These are phyloP conservation scores for Populus nigra DNA, from an alignment of 345 rosid species.

Conservation along the genomic window DNA sequence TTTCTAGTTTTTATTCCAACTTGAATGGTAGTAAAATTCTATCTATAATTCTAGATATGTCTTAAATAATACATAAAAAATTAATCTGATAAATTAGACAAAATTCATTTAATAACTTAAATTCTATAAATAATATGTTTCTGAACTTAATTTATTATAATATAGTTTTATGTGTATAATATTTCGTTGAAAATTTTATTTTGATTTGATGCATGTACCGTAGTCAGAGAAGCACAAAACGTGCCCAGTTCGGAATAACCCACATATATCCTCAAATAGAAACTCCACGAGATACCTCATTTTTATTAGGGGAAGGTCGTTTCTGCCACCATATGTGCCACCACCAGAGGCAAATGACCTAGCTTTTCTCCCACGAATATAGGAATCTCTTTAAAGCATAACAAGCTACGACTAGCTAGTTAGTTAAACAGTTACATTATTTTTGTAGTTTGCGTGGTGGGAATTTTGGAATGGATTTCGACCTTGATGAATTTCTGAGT, in stretches of 20 bases:
- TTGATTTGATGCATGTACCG: not conserved
- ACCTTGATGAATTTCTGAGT: not conserved
- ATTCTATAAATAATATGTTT: too few species aligned
- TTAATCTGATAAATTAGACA: accelerated
- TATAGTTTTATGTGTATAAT: too few species aligned
- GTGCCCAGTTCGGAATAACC: not conserved
- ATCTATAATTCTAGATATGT: too few species aligned
- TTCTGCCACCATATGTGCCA: not conserved
- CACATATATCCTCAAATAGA: not conserved
- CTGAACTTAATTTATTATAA: too few species aligned
- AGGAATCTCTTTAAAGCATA: not conserved
- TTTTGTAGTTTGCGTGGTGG: not conserved
- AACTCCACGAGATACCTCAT: slow-evolving; percentile 22
- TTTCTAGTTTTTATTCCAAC: too few species aligned
- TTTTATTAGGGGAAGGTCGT: slow-evolving; percentile 32
- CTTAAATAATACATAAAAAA: accelerated
- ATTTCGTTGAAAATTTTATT: too few species aligned
- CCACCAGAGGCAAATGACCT: not conserved
- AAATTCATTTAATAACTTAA: accelerated
- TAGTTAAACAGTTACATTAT: too few species aligned
- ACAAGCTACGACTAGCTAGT: not conserved
- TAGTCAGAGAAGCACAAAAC: not conserved
- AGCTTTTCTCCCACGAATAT: not conserved
- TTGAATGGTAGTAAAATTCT: too few species aligned
- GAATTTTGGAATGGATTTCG: not conserved